These are phyloP conservation scores for Penicillium longicatenatum DNA, from an alignment of 495 filamentous ascomycete genomes.

Conservation along the genomic window DNA sequence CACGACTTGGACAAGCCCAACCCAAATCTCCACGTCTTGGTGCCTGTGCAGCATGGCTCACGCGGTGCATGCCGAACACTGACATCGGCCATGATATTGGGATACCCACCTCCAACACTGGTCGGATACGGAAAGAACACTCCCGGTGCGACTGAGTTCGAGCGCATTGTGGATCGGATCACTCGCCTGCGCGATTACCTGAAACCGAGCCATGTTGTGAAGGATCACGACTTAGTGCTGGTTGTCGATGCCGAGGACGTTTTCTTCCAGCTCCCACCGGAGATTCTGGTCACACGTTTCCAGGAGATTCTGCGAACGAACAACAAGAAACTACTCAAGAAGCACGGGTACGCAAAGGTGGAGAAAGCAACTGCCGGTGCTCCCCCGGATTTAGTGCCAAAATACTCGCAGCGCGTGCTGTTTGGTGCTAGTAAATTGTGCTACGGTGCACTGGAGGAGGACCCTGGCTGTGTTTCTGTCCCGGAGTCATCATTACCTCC, in stretches of 20 bases:
- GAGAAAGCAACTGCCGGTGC: conserved; percentile 25
- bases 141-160: conserved; percentile 32
- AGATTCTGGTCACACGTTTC: conserved; percentile 59
- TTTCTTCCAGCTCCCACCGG: conserved; percentile 64
- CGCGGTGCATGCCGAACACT: conserved; percentile 60
- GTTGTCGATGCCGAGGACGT: conserved; percentile 59
- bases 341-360: conserved; percentile 48
- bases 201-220: conserved; percentile 45
- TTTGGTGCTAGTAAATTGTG: conserved; percentile 65
- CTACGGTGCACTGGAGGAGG: conserved; percentile 41
- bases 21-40: conserved; percentile 62
- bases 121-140: conserved; percentile 46
- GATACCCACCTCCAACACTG: conserved; percentile 62
- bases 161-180: conserved; percentile 48
- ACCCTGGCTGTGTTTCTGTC: conserved; percentile 55
- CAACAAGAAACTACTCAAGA: conserved; percentile 47
- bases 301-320: conserved; percentile 49
- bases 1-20: conserved; percentile 45
- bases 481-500: conserved; percentile 58
- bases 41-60: conserved; percentile 53
- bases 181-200: conserved; percentile 56
- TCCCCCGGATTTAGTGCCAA: conserved; percentile 39
- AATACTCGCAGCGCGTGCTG: conserved; percentile 57
- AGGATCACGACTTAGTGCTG: conserved; percentile 62
- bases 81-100: conserved; percentile 60